A percentile compares a stretch with the other conserved stretches of the same genome.
These are phyloP conservation scores for Prasinococcaceae sp. DNA, from an alignment of 139 green algal species.

Conservation along the genomic window DNA sequence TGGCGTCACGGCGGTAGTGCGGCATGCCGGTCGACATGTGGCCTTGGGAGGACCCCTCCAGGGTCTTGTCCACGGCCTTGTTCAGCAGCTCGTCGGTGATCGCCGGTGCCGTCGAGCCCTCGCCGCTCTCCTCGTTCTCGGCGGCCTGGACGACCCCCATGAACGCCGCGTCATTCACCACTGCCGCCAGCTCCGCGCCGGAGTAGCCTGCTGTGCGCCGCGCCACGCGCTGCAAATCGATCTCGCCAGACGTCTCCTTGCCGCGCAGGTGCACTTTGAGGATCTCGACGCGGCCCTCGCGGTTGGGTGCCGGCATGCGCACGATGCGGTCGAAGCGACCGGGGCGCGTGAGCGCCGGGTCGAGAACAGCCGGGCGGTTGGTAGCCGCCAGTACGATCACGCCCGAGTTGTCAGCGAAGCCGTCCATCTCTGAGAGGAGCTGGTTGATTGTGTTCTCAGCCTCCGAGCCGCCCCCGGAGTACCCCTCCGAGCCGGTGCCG, in stretches of 20 bases:
- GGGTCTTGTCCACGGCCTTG: not conserved
- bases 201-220: slow-evolving; percentile 63
- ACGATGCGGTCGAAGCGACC: slow-evolving; percentile 82
- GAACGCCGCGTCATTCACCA: slow-evolving; percentile 78
- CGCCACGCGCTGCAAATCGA: slow-evolving; percentile 57
- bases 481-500: no score
- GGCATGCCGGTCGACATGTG: not conserved
- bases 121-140: no score
- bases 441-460: slow-evolving; percentile 96
- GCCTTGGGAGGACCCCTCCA: not conserved
- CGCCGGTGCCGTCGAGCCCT: no score
- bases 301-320: slow-evolving; percentile 20
- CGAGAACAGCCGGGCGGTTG: slow-evolving; percentile 83
- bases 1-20: not conserved
- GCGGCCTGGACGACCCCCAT: slow-evolving; percentile 1
- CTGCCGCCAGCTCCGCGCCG: slow-evolving; percentile 59
- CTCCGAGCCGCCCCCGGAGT: slow-evolving; percentile 85
- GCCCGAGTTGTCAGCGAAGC: slow-evolving; percentile 58
- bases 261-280: slow-evolving; percentile 14
- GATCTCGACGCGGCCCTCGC: slow-evolving; percentile 13
- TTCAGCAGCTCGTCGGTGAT: no score
- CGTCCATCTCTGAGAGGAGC: slow-evolving; percentile 71
- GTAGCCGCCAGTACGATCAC: slow-evolving; percentile 88
- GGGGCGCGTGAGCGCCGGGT: slow-evolving; percentile 71
- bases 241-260: slow-evolving; percentile 12